These are phyloP conservation scores for Herpetospermum pedunculosum DNA, from an alignment of 306 rosid species.

Conservation along the genomic window DNA sequence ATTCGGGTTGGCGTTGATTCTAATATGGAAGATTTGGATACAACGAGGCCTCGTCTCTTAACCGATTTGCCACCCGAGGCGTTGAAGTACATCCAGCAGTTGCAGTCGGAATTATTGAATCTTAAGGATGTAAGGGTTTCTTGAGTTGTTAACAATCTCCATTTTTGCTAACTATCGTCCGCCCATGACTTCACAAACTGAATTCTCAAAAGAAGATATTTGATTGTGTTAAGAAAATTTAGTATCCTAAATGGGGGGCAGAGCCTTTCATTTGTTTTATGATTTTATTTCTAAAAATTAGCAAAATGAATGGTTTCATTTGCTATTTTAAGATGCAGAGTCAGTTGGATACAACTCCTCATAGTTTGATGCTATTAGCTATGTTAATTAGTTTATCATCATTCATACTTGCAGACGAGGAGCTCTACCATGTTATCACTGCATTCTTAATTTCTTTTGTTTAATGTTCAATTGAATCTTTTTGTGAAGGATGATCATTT, in stretches of 20 bases:
- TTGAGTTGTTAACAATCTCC: background rate
- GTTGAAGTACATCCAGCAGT: slow-evolving; percentile 49
- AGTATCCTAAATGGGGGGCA: background rate
- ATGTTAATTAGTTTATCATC: background rate
- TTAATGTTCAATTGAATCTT: background rate
- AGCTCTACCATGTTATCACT: background rate
- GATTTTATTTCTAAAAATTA: background rate
- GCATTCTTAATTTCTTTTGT: background rate
- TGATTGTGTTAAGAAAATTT: background rate
- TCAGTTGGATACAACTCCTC: background rate
- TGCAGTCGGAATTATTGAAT: slow-evolving; percentile 54
- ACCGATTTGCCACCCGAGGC: slow-evolving; percentile 71
- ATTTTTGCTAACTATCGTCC: background rate
- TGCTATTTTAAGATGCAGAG: background rate
- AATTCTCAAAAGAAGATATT: background rate
- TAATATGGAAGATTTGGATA: slow-evolving; percentile 26
- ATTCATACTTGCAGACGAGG: background rate
- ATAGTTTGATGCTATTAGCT: background rate
- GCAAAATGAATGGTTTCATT: background rate
- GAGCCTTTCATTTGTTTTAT: background rate
- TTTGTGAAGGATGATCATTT: background rate
- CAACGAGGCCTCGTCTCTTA: slow-evolving; percentile 24
- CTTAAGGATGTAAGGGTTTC: slow-evolving; percentile 44
- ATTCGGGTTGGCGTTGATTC: slow-evolving; percentile 25
- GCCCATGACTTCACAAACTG: background rate